Evolutionary conservation across 257 asterid species (phyloP), one percentile per base, ranked within the genome.

Genomic region (Petunia axillaris): DNA sequence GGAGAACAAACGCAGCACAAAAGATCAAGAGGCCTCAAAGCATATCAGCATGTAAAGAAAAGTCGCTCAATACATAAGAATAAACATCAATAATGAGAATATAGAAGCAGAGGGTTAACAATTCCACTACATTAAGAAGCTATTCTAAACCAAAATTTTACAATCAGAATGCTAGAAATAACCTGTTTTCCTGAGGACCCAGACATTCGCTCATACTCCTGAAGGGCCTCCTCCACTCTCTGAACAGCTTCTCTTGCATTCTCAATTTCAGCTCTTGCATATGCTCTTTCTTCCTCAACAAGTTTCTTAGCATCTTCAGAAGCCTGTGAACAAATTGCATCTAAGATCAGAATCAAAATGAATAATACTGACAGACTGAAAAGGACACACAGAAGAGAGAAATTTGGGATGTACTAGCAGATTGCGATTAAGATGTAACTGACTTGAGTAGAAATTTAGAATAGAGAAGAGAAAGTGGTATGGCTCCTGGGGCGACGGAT

Each of bases 151-250:
- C 6, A 36, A 63, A 67, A 63, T 81, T 43, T 57, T 63, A 40
- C 78, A 58, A 9, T 55, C 73, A 84, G 65, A 80, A 81, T 46
- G 48, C 77, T 82, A 25, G 60, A 79, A 14, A 43, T 60, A 77
- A 95, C 98, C 98, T 95, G 98, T 78, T 93, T 92, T 66, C 98
- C 98, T 40, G 93, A 82, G 80, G 98, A 95, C 84, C 90, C 87
- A 25, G 98, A 89, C 87, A 91, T 87, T 36, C 83, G 89, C 83
- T 95, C 99, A 75, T 93, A 97, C 83, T 93, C 98, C 85, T 92
- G 94, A 85, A 95, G 97, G 82, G 99, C 95, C 85, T 95, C 98
- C 87, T 93, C 99, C 77, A 95, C 98, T 88, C 97, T 91, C 89
- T 93, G 99, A 77, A 95, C 99, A 53, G 98, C 97, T 68, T 92